Conservation (phyloP, 2,329 filamentous ascomycete species). For the Geosmithia putterillii region DNA sequence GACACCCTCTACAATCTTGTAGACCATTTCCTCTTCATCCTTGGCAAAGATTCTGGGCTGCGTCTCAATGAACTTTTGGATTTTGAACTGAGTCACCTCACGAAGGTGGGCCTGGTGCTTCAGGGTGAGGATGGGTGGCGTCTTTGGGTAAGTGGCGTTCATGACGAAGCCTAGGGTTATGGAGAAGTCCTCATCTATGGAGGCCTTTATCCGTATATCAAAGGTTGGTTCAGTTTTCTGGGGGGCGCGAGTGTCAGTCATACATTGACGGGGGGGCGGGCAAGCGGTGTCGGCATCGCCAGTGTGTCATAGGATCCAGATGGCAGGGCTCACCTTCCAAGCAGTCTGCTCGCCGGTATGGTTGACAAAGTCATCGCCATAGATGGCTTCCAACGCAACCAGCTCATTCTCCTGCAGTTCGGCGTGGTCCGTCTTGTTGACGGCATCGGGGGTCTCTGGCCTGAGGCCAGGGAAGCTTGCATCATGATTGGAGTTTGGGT, state of each 20-base stretch:
- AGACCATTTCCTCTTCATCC: conserved; percentile 46
- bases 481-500: conserved; percentile 27
- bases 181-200: conserved; percentile 58
- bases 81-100: conserved; percentile 57
- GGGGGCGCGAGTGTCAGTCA: conserved; percentile 9
- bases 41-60: conserved; percentile 40
- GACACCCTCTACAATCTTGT: conserved; percentile 55
- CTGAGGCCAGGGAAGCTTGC: conserved; percentile 40
- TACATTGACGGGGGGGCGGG: no score
- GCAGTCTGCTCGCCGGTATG: conserved; percentile 59
- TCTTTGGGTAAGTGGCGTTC: conserved; percentile 85
- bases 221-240: conserved; percentile 75
- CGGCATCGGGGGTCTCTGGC: conserved; percentile 25
- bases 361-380: conserved; percentile 75
- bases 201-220: conserved; percentile 65
- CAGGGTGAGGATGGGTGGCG: conserved; percentile 59
- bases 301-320: not conserved
- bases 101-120: conserved; percentile 53
- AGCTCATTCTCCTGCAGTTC: conserved; percentile 83
- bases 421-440: conserved; percentile 53
- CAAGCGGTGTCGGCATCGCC: conserved; percentile 4
- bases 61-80: conserved; percentile 51
- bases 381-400: conserved; percentile 75
- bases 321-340: conserved; percentile 64
- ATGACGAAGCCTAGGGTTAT: conserved; percentile 67